Evolutionary conservation across 768 basidiomycete genomes (phyloP).

Genomic region (Stropharia rugosoannulata): DNA sequence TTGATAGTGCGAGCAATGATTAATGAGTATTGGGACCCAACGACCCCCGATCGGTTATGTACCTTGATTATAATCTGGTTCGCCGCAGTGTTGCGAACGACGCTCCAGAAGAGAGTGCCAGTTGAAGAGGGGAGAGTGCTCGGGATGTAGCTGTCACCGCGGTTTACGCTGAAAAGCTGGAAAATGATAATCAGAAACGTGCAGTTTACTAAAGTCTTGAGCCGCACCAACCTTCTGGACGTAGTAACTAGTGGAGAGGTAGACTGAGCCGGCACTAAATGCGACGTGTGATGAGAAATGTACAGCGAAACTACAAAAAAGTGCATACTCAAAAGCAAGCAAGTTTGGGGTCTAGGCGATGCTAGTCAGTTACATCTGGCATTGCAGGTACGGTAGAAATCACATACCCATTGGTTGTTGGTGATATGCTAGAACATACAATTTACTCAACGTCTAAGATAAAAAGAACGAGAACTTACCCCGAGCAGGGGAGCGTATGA

Average conservation of each 20-base stretch:
- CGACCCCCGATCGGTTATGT: neutral
- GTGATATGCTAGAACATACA: constrained; percentile 41
- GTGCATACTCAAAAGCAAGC: constrained; percentile 55
- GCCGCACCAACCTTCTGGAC: constrained; percentile 50
- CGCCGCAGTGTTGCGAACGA: constrained; percentile 37
- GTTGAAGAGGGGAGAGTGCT: constrained; percentile 50
- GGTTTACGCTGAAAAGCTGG: constrained; percentile 62
- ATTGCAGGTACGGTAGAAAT: neutral
- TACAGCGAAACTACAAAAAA: constrained; percentile 37
- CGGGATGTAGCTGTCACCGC: constrained; percentile 62
- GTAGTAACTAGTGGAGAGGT: constrained; percentile 63
- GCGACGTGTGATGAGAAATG: neutral
- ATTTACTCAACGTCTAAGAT: neutral
- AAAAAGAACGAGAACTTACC: constrained; percentile 21
- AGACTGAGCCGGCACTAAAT: constrained; percentile 48
- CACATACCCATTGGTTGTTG: constrained; percentile 53
- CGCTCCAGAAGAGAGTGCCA: constrained; percentile 64
- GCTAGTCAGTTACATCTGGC: neutral
- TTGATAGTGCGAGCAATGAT: neutral
- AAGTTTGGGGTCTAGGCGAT: constrained; percentile 56
- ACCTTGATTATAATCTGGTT: constrained; percentile 62
- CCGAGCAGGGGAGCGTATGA: constrained; percentile 62
- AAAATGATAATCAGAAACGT: neutral
- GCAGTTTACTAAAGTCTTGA: neutral
- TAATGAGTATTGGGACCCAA: neutral